Conservation (phyloP, 805 yeast genomes). For the Clavispora vitiphila region DNA sequence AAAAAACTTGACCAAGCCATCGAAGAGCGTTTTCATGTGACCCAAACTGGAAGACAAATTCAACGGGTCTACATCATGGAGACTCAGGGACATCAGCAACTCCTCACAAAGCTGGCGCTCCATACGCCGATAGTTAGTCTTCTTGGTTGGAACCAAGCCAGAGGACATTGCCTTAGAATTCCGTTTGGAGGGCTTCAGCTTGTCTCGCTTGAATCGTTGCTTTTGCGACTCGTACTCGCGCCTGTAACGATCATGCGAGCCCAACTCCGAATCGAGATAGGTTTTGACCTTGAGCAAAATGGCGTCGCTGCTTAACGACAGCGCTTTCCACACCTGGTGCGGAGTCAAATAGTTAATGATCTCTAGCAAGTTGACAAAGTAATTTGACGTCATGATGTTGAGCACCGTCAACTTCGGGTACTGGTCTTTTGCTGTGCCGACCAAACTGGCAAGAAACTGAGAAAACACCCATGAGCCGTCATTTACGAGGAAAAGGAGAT, state of each 20-base stretch:
- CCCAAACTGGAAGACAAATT: slow-evolving; percentile 23
- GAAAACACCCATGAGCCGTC: slow-evolving; percentile 32
- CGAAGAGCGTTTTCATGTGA: slow-evolving; percentile 15
- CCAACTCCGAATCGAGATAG: slow-evolving; percentile 25
- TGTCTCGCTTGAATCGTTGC: neutral
- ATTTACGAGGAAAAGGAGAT: slow-evolving; percentile 31
- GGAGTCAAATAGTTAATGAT: slow-evolving; percentile 30
- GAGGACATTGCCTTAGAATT: neutral
- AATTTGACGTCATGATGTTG: slow-evolving; percentile 36
- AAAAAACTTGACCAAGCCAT: slow-evolving; percentile 8
- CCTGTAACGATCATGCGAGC: neutral
- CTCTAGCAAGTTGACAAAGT: slow-evolving; percentile 35
- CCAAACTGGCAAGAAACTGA: slow-evolving; percentile 18
- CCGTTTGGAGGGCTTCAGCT: neutral
- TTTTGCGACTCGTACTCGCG: neutral
- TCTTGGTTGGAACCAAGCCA: neutral
- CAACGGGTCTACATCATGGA: slow-evolving; percentile 25
- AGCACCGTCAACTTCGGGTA: slow-evolving; percentile 30
- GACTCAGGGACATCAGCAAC: slow-evolving; percentile 20
- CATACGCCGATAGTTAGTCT: slow-evolving; percentile 5
- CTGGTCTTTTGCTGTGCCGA: slow-evolving; percentile 1
- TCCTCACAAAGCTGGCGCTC: slow-evolving; percentile 15
- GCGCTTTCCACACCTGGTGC: slow-evolving; percentile 36
- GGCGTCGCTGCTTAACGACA: slow-evolving; percentile 24
- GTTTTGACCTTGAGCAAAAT: slow-evolving; percentile 21